These are phyloP conservation scores for Stellera chamaejasme DNA, from an alignment of 345 rosid genomes.

Conservation along the genomic window DNA sequence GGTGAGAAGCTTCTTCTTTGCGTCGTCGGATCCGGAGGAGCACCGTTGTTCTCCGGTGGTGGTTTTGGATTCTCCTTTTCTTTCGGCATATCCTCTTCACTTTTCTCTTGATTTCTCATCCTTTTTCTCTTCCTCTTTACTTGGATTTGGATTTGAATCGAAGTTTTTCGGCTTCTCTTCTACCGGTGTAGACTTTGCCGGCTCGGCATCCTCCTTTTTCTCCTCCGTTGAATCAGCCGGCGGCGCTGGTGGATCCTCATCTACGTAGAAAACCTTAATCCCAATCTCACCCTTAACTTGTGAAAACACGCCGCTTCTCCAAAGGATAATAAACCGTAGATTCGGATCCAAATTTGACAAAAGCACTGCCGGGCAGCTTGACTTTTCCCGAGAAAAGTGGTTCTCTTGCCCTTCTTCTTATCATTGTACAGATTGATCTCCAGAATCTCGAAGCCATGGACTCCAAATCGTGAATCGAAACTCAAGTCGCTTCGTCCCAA, in stretches of 20 bases:
- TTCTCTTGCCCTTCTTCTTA: slow-evolving; percentile 58
- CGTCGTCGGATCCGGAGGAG: not conserved
- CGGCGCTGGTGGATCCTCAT: slow-evolving; percentile 42
- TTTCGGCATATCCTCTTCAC: slow-evolving; percentile 25
- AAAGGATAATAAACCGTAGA: slow-evolving; percentile 63
- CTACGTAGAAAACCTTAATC: slow-evolving; percentile 55
- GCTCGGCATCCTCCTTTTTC: slow-evolving; percentile 21
- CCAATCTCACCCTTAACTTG: slow-evolving; percentile 86
- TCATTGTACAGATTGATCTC: slow-evolving; percentile 83
- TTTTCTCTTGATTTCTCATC: slow-evolving; percentile 31
- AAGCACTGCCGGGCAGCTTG: slow-evolving; percentile 51
- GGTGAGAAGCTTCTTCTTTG: slow-evolving; percentile 18
- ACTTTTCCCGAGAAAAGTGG: slow-evolving; percentile 73
- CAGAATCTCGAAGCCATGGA: slow-evolving; percentile 56
- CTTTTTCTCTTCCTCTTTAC: slow-evolving; percentile 19
- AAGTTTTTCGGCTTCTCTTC: slow-evolving; percentile 35
- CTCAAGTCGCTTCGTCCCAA: slow-evolving; percentile 83
- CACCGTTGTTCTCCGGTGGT: slow-evolving; percentile 17
- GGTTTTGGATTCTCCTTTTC: slow-evolving; percentile 29
- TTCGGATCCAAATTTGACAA: slow-evolving; percentile 54
- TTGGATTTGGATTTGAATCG: slow-evolving; percentile 11
- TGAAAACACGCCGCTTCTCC: slow-evolving; percentile 86
- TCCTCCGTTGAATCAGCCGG: slow-evolving; percentile 21
- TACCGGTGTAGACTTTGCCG: slow-evolving; percentile 12
- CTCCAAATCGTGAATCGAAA: slow-evolving; percentile 51